These are phyloP conservation scores for Trichoderma koningii DNA, from an alignment of 2,329 filamentous ascomycete genomes.

Conservation along the genomic window DNA sequence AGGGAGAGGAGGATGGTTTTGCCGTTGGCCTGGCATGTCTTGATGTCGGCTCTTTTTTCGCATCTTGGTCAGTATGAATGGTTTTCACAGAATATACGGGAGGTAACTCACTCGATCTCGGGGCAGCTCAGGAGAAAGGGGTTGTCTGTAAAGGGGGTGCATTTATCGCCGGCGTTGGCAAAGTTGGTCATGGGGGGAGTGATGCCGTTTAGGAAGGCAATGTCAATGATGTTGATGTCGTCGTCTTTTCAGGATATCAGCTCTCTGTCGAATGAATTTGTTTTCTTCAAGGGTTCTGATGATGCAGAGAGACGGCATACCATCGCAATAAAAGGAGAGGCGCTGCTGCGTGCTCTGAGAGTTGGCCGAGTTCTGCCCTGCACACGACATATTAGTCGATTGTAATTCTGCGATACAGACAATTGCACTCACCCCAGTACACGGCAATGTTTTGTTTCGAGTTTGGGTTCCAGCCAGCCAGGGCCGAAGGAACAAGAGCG, in stretches of 20 bases:
- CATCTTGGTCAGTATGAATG: not conserved
- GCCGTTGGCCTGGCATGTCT: constrained; percentile 60
- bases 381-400: not conserved
- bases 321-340: constrained; percentile 60
- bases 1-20: constrained; percentile 75
- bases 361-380: constrained; percentile 62
- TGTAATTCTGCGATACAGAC: no score
- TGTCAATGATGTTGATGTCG: constrained; percentile 58
- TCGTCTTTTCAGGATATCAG: constrained; percentile 39
- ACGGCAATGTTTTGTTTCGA: constrained; percentile 59
- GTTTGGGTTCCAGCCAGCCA: constrained; percentile 49
- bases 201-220: constrained; percentile 64
- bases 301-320: constrained; percentile 42
- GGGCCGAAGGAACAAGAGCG: constrained; percentile 35
- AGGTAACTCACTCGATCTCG: constrained; percentile 59
- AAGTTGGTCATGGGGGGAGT: constrained; percentile 62
- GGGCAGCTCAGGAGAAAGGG: constrained; percentile 60
- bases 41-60: constrained; percentile 49
- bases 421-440: constrained; percentile 61
- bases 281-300: not conserved
- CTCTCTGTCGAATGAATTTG: not conserved
- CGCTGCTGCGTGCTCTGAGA: constrained; percentile 55
- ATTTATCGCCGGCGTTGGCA: constrained; percentile 63
- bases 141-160: constrained; percentile 59
- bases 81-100: no score